These are phyloP conservation scores for Cladosporium colombiae DNA, from an alignment of 2,329 filamentous ascomycete genomes.

Conservation along the genomic window DNA sequence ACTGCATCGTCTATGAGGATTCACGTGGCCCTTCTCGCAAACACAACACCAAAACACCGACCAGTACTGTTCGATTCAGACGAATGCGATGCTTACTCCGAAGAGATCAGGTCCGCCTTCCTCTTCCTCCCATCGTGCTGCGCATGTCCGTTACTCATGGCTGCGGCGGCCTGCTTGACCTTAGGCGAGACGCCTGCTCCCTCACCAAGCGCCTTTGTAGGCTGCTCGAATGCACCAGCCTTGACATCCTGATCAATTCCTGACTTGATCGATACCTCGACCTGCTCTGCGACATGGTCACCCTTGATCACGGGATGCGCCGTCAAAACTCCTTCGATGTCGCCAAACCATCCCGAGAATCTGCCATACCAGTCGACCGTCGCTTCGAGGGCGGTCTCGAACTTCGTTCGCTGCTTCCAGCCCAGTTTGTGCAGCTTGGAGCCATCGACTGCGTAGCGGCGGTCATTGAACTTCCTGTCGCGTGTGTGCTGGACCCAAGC, in stretches of 20 bases:
- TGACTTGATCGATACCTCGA: background rate
- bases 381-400: conserved; percentile 62
- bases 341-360: conserved; percentile 72
- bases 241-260: background rate
- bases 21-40: background rate
- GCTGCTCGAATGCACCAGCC: conserved; percentile 7
- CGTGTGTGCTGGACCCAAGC: conserved; percentile 73
- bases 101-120: conserved; percentile 24
- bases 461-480: conserved; percentile 78
- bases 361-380: conserved; percentile 71
- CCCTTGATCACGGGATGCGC: conserved; percentile 54
- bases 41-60: background rate
- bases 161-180: background rate
- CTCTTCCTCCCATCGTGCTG: conserved; percentile 26
- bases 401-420: conserved; percentile 67
- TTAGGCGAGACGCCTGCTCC: background rate
- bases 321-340: conserved; percentile 67
- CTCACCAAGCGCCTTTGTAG: background rate
- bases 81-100: background rate
- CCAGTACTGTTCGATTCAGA: background rate
- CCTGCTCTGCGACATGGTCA: conserved; percentile 14
- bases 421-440: conserved; percentile 67
- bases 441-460: conserved; percentile 70
- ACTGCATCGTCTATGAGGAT: background rate
- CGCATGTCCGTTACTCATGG: background rate